Base-by-base conservation (phyloP, 2,329 filamentous ascomycete species). In the Verticillium klebahnii region DNA sequence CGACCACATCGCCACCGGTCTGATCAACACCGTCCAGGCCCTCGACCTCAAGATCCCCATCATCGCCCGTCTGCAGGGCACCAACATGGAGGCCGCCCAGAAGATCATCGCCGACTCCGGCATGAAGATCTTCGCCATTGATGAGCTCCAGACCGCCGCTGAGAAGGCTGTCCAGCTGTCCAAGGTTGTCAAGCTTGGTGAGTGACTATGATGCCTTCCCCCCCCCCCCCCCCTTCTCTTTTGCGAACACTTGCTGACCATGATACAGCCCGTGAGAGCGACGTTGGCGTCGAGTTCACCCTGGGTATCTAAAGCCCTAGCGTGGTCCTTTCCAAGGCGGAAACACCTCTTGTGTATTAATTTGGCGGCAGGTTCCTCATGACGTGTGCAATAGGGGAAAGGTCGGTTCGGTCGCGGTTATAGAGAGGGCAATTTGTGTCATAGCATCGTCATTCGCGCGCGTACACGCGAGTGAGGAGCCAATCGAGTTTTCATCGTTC, bases 101-200 rank as follows among this genome's bases (percentile, higher is more conserved):
- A 88, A 95, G 84, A 80, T 84, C 82, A 93, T 99, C 82, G 96
- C 95, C 84, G 93, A 99, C 77, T 96, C 93, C 60, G 93, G 95
- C 71, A 87, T 99, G 74, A 99, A 99, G 89, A 99, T 99, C 80
- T 99, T 99, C 86, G 96, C 92, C 73, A 98, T 99, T 66, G 94
- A 98, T 75, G 95, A 99, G 81, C 87, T 99, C 72, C 95, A 99
- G 82, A 95, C 82, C 75, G 95, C 95, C 52, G 95, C 95, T 67
- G 95, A 98, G 87, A 98, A 96, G 86, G 91, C 93, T 34, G 95
- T 99, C 67, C 94, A 99, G 80, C 94, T 99, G 79, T 97, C 93
- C 72, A 98, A 97, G 87, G 91, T 99, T 69, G 95, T 99, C 72
- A 98, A 98, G 89, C 91, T 97, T 89, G 45, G 45, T 52, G 19